A percentile compares a stretch with the other conserved stretches of the same genome.
phyloP scores from a whole-genome alignment of 805 yeast genomes.

The Metschnikowia drakensbergensis region DNA sequence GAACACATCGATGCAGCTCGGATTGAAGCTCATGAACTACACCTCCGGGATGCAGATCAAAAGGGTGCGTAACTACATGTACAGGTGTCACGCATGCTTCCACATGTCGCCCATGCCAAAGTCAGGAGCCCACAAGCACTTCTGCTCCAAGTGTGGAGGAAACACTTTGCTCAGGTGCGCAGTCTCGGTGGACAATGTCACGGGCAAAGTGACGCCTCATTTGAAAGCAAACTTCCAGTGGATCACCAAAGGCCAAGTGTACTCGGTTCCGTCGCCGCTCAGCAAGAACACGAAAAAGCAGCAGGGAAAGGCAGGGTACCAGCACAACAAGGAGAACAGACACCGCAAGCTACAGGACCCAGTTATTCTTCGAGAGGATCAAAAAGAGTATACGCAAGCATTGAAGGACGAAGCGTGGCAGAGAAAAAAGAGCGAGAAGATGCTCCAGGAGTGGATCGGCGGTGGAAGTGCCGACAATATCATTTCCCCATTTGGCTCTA shows the following conservation, averaged over 20 bases:
- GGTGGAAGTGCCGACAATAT: slow-evolving; percentile 89
- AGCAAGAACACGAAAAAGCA: slow-evolving; percentile 69
- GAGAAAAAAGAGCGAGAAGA: slow-evolving; percentile 78
- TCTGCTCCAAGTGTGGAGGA: slow-evolving; percentile 96
- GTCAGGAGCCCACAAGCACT: slow-evolving; percentile 73
- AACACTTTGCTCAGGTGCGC: slow-evolving; percentile 86
- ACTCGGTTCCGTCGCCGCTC: slow-evolving; percentile 81
- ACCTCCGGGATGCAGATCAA: slow-evolving; percentile 81
- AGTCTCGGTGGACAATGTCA: slow-evolving; percentile 70
- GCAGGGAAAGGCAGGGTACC: slow-evolving; percentile 76
- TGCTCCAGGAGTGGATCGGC: slow-evolving; percentile 84
- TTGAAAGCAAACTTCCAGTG: slow-evolving; percentile 89
- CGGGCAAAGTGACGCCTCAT: slow-evolving; percentile 85
- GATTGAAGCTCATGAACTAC: slow-evolving; percentile 79
- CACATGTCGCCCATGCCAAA: slow-evolving; percentile 72
- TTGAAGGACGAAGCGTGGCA: slow-evolving; percentile 86
- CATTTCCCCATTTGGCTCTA: slow-evolving; percentile 71
- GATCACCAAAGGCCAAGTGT: slow-evolving; percentile 83
- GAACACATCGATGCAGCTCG: slow-evolving; percentile 88
- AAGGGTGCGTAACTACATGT: slow-evolving; percentile 86
- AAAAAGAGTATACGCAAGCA: slow-evolving; percentile 87
- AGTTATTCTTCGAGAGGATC: slow-evolving; percentile 78
- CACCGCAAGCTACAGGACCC: slow-evolving; percentile 48
- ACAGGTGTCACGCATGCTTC: slow-evolving; percentile 97
- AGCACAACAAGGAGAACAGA: slow-evolving; percentile 62